Base-by-base conservation (phyloP, 192 early-diverging fungal species). In the Gonapodya prolifera region DNA sequence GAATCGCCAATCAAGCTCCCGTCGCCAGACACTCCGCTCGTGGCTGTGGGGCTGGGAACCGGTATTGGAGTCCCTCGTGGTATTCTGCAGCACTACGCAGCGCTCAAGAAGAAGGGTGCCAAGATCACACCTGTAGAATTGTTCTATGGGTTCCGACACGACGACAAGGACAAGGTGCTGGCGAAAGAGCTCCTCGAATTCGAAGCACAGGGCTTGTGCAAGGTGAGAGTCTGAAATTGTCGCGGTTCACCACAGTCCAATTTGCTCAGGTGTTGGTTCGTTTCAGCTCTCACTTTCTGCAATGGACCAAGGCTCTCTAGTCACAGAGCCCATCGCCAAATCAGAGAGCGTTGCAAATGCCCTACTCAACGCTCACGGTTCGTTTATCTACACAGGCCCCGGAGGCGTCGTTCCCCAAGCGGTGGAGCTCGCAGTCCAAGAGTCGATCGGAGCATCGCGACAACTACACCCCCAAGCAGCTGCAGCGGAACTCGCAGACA, bases 131-230 rank as follows among this genome's bases (percentile, higher is more conserved):
- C 71, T 2, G 29, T 73, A 8, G 71, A 73, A 32, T 32, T 73
- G 28, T 73, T 73, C 31, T 73, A 73, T 32, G 71, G 71, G 71
- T 73, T 73, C 71, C 2, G 71, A 29, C 71, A 73, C 31, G 71
- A 2, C 8, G 71, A 73, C 18, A 73, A 73, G 71, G 71, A 73
- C 31, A 16, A 16, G 28, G 71, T 73, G 18, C 32, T 73, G 8
- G 71, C 2, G 31, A 29, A 73, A 13, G 71, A 73, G 31, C 71
- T 73, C 18, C 28, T 2, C 28, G 32, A 32, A 29, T 73, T 16
- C 31, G 71, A 18, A 8, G 13, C 71, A 29, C 18, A 73, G 71
- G 71, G 71, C 18, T 18, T 73, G 71, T 73, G 71, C 71, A 73
- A 16, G 28, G 71, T 73, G 31, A 13, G 71, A 2, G 2, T 8